Percentiles rank a stretch among this genome's conserved stretches.
These are phyloP conservation scores for Atkinsonella hypoxylon DNA, from an alignment of 2,329 filamentous ascomycete species.

Conservation along the genomic window DNA sequence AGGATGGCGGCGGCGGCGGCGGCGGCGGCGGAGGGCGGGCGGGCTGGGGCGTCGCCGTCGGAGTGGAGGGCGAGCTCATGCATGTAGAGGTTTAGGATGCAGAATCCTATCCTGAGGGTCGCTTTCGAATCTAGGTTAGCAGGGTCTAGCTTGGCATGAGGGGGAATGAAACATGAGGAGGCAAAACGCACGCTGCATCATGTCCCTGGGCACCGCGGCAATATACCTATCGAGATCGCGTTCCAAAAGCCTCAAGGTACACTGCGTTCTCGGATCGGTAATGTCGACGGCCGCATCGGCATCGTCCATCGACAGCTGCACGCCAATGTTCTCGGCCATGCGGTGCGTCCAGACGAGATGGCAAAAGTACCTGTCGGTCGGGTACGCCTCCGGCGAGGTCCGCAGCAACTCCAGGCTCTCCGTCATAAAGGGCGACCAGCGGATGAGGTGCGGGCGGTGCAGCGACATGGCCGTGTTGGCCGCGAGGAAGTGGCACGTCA, in stretches of 20 bases:
- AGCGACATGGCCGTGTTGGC: conserved; percentile 49
- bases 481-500: conserved; percentile 47
- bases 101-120: conserved; percentile 50
- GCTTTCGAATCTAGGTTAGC: conserved; percentile 24
- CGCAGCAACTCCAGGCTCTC: conserved; percentile 46
- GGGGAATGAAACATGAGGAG: background rate
- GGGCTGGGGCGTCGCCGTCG: conserved; percentile 44
- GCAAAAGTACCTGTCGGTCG: conserved; percentile 45
- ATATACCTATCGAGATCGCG: conserved; percentile 50
- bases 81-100: conserved; percentile 58
- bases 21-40: conserved; percentile 32
- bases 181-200: conserved; percentile 39
- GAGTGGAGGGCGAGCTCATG: conserved; percentile 63
- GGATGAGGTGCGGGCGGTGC: conserved; percentile 47
- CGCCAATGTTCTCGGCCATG: conserved; percentile 55
- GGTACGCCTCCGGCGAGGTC: conserved; percentile 39
- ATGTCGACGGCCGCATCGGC: conserved; percentile 41
- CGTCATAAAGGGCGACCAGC: conserved; percentile 48
- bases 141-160: too few species aligned
- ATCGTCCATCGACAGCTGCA: conserved; percentile 57
- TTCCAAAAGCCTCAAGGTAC: conserved; percentile 53
- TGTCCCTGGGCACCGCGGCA: conserved; percentile 36
- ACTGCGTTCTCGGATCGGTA: conserved; percentile 50
- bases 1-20: conserved; percentile 27
- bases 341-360: conserved; percentile 48